Percentiles rank a stretch among this genome's conserved stretches.
These are phyloP conservation scores for Mycena chlorophos DNA, from an alignment of 768 basidiomycete species.

Conservation along the genomic window DNA sequence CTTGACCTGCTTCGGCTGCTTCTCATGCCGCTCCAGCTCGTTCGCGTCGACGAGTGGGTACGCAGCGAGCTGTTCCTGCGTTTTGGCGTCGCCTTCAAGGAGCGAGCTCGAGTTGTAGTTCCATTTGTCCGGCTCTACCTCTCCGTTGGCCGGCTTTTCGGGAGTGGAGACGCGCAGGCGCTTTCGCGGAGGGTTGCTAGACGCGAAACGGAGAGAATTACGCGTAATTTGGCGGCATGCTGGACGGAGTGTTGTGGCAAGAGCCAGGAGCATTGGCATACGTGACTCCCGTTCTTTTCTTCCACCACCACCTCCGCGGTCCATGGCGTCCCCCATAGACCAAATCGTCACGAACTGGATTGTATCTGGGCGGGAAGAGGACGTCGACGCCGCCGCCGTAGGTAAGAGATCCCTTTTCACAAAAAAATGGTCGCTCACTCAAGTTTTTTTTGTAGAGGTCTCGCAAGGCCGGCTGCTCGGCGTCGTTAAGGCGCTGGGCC, in stretches of 20 bases:
- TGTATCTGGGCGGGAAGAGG: slow-evolving; percentile 58
- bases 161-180: not conserved
- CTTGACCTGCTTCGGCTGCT: slow-evolving; percentile 78
- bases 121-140: slow-evolving; percentile 56
- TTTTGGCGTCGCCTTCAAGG: slow-evolving; percentile 46
- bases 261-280: slow-evolving; percentile 36
- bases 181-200: slow-evolving; percentile 1
- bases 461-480: slow-evolving; percentile 63
- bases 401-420: too few species aligned
- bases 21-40: slow-evolving; percentile 52
- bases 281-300: slow-evolving; percentile 24
- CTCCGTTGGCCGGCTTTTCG: slow-evolving; percentile 15
- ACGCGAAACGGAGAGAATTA: slow-evolving; percentile 14
- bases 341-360: slow-evolving; percentile 74
- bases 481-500: slow-evolving; percentile 83
- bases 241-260: slow-evolving; percentile 16
- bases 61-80: slow-evolving; percentile 43
- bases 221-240: slow-evolving; percentile 5
- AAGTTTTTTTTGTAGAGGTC: slow-evolving; percentile 37
- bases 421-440: slow-evolving; percentile 7
- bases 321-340: slow-evolving; percentile 30
- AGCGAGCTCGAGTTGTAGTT: slow-evolving; percentile 72
- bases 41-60: slow-evolving; percentile 67
- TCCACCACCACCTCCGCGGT: not conserved
- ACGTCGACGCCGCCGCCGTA: slow-evolving; percentile 57